These are phyloP conservation scores for Kalmanozyma brasiliensis DNA, from an alignment of 1,284 basidiomycete species.

Conservation along the genomic window DNA sequence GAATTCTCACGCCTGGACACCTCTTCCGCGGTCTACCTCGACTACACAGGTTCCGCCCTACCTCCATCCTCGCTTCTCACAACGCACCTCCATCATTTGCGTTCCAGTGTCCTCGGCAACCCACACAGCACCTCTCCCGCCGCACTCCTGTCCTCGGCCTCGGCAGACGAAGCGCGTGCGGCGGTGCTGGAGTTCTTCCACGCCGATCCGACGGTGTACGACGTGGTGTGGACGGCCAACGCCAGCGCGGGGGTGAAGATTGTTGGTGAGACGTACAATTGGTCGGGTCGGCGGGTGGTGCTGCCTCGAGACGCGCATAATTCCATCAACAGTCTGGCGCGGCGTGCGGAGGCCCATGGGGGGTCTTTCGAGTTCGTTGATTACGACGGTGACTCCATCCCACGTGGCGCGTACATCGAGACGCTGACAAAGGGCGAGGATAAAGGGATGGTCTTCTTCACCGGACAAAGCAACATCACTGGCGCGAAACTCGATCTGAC, in stretches of 20 bases:
- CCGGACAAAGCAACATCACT: conserved; percentile 37
- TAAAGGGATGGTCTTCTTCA: conserved; percentile 31
- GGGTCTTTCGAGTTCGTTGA: conserved; percentile 20
- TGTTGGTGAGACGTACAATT: conserved; percentile 31
- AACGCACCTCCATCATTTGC: conserved; percentile 2
- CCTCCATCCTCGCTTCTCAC: conserved; percentile 9
- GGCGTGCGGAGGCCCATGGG: neutral
- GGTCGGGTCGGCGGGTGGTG: conserved; percentile 1
- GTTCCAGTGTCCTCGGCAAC: conserved; percentile 11
- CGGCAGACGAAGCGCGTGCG: conserved; percentile 6
- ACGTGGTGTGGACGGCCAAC: conserved; percentile 36
- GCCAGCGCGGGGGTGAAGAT: conserved; percentile 23
- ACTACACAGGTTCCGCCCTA: conserved; percentile 27
- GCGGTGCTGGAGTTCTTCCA: conserved; percentile 30
- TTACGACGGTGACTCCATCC: conserved; percentile 18
- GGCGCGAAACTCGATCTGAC: conserved; percentile 20
- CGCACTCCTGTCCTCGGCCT: neutral
- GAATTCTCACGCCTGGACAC: conserved; percentile 20
- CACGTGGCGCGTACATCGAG: neutral
- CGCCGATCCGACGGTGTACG: conserved; percentile 18
- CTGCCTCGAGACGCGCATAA: conserved; percentile 38
- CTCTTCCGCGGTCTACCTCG: conserved; percentile 18
- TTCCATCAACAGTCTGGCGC: conserved; percentile 22
- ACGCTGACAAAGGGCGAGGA: neutral
- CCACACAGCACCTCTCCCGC: conserved; percentile 32